These are phyloP conservation scores for Lentinula lateritia DNA, from an alignment of 768 basidiomycete species.

Conservation along the genomic window DNA sequence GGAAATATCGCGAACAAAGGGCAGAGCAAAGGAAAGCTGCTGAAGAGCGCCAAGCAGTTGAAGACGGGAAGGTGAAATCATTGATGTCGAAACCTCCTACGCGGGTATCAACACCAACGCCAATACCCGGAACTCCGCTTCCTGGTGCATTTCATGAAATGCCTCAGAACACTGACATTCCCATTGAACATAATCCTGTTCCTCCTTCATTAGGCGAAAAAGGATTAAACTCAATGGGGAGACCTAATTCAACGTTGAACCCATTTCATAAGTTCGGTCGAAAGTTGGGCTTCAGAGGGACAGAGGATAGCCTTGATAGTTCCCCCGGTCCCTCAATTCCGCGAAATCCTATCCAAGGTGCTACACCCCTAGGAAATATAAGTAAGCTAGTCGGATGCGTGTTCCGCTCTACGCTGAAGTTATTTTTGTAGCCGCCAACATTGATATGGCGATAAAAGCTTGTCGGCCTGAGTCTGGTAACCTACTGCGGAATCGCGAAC, in stretches of 20 bases:
- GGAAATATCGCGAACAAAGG: constrained; percentile 68
- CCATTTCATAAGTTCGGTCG: neutral
- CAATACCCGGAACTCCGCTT: constrained; percentile 6
- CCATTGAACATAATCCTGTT: neutral
- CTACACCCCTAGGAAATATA: constrained; percentile 38
- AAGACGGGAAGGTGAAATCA: constrained; percentile 30
- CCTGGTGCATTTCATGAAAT: constrained; percentile 6
- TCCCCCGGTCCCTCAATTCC: neutral
- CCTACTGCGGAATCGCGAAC: constrained; percentile 55
- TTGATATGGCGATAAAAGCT: constrained; percentile 65
- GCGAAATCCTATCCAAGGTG: constrained; percentile 13
- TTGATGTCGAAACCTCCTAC: constrained; percentile 2
- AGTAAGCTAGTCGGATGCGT: constrained; percentile 20
- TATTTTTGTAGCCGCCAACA: constrained; percentile 45
- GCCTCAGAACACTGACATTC: neutral
- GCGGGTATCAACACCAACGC: constrained; percentile 18
- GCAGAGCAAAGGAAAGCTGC: constrained; percentile 32
- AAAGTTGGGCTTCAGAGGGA: neutral
- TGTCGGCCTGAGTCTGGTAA: constrained; percentile 65
- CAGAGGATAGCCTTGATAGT: neutral
- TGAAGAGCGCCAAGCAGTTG: constrained; percentile 20
- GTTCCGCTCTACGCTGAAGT: neutral
- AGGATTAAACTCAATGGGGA: neutral
- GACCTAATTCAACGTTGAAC: neutral
- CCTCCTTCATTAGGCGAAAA: neutral